These are phyloP conservation scores for Aristolochia californica DNA, from an alignment of 164 flowering plant species.

Conservation along the genomic window DNA sequence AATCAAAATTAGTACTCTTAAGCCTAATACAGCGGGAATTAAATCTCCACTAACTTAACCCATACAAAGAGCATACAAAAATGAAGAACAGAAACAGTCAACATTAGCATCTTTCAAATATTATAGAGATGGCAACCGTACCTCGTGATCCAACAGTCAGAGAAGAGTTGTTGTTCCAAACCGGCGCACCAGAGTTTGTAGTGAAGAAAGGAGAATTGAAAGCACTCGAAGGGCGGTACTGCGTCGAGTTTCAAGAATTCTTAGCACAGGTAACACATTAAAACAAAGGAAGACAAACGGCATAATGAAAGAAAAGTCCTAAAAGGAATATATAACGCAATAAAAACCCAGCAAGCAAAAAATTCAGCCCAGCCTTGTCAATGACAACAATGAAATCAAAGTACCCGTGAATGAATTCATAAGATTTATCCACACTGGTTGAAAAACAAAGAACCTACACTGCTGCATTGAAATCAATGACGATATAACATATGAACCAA, in stretches of 20 bases:
- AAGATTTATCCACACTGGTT: background rate
- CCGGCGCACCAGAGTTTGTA: slow-evolving; percentile 72
- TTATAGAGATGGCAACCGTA: slow-evolving; percentile 12
- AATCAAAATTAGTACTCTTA: too few relatives aligned
- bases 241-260: slow-evolving; percentile 19
- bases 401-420: background rate
- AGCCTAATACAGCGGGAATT: too few relatives aligned
- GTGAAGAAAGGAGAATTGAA: slow-evolving; percentile 55
- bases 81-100: too few relatives aligned
- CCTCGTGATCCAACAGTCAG: slow-evolving; percentile 76
- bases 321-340: background rate
- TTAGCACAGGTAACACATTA: background rate
- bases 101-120: too few relatives aligned
- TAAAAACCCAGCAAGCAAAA: too few relatives aligned
- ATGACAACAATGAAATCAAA: background rate
- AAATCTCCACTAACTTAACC: too few relatives aligned
- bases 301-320: background rate
- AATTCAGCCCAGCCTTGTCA: too few relatives aligned
- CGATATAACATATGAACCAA: background rate
- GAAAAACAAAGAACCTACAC: background rate
- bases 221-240: slow-evolving; percentile 70
- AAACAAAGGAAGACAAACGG: background rate
- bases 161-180: slow-evolving; percentile 72
- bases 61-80: too few relatives aligned
- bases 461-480: background rate